Conservation (phyloP, 805 yeast genomes). For the Cyberlindnera xylosilytica region DNA sequence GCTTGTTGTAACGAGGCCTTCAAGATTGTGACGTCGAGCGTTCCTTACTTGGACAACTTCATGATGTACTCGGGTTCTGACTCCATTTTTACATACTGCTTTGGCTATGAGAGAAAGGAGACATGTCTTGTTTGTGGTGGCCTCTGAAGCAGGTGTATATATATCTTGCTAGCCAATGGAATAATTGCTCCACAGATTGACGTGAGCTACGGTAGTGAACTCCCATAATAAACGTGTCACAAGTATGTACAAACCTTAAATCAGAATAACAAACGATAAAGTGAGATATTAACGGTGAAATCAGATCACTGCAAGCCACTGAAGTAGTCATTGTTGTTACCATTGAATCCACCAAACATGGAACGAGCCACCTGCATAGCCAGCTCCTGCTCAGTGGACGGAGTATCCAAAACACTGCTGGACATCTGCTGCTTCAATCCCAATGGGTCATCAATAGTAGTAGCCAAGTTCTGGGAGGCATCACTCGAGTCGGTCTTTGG, state of each 20-base stretch:
- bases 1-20: conserved; percentile 84
- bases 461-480: conserved; percentile 1
- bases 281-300: too few relatives aligned
- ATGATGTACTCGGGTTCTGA: conserved; percentile 86
- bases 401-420: background rate
- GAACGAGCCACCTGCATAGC: conserved; percentile 27
- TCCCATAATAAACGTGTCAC: too few relatives aligned
- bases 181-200: too few relatives aligned
- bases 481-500: conserved; percentile 18
- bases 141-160: too few relatives aligned
- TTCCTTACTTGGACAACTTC: conserved; percentile 68
- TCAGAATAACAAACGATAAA: background rate
- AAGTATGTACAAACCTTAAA: background rate
- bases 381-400: conserved; percentile 19
- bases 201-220: too few relatives aligned
- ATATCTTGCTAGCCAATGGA: too few relatives aligned
- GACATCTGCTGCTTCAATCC: background rate
- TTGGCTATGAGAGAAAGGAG: conserved; percentile 53
- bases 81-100: conserved; percentile 73
- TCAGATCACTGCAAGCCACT: too few relatives aligned
- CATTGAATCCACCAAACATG: conserved; percentile 28
- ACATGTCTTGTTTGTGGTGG: conserved; percentile 80
- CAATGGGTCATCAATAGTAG: background rate
- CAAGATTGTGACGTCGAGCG: conserved; percentile 69
- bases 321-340: too few relatives aligned